Base-by-base conservation (phyloP, 78 protist genomes). In the Polysphondylium violaceum region DNA sequence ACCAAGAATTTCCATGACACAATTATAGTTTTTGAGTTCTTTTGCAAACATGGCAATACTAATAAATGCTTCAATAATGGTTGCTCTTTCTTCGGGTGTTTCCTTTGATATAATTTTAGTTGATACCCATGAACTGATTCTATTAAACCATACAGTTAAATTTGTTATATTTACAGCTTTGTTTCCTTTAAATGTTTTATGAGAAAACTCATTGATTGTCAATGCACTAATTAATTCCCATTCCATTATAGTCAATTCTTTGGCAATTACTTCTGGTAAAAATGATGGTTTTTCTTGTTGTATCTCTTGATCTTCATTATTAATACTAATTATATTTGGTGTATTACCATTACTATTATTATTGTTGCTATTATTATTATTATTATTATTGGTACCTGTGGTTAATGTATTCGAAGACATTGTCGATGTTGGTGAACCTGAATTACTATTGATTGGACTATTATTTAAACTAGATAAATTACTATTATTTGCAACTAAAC, bases 61-160 rank as follows among this genome's bases (percentile, higher is more conserved):
- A 5, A 88, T 88, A 25, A 74, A 88, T 33, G 86, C 86, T 50
- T 88, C 94, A 17, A 88, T 88, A 1, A 88, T 75, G 25, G 47
- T 61, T 14, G 94, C 94, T 51, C 94, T 74, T 38, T 88, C 94
- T 51, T 75, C 87, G 12, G 94, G 87, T 35, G 94, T 88, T 44
- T 88, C 94, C 55, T 78, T 78, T 78, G 86, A 78, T 2, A 88
- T 88, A 38, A 88, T 88, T 68, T 88, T 78, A 27, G 87, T 88
- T 25, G 94, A 41, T 31, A 88, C 85, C 94, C 94, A 88, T 5
- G 74, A 71, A 59, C 91, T 83, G 43, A 65, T 50, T 78, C 91
- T 83, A 58, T 83, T 83, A 23, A 83, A 83, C 91, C 91, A 83
- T 23, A 56, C 43, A 14, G 76, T 59, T 71, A 83, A 58, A 58